phyloP scores from a whole-genome alignment of 345 rosid species.

The Firmiana major region DNA sequence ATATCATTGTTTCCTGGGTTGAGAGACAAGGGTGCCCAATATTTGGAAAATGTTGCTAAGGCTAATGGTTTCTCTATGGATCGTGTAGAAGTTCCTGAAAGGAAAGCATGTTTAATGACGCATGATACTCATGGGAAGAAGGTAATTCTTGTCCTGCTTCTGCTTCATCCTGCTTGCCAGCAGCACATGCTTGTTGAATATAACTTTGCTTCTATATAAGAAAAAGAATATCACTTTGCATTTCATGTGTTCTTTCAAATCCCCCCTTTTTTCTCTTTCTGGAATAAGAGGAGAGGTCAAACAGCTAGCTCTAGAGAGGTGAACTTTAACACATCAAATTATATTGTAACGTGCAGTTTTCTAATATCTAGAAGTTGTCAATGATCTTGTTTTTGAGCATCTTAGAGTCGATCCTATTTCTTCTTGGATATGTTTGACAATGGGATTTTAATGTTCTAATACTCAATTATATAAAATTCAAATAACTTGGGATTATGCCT shows the following conservation, averaged over 20 bases:
- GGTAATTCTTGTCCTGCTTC: constrained; percentile 32
- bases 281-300: not conserved
- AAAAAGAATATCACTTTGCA: not conserved
- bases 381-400: not conserved
- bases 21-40: constrained; percentile 50
- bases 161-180: not conserved
- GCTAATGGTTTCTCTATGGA: constrained; percentile 58
- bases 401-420: not conserved
- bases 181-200: not conserved
- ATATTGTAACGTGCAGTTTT: not conserved
- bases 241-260: not conserved
- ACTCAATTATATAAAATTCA: not conserved
- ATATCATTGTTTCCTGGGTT: constrained; percentile 71
- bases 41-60: constrained; percentile 59
- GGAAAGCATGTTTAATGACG: constrained; percentile 40
- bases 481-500: not conserved
- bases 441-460: not conserved
- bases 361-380: not conserved
- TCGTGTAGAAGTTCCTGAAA: constrained; percentile 45
- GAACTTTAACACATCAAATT: not conserved
- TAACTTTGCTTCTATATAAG: not conserved
- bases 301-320: not conserved
- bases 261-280: not conserved
- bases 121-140: constrained; percentile 43
- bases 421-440: not conserved